Conservation (phyloP, 768 basidiomycete species). For the Auricularia sp. region DNA sequence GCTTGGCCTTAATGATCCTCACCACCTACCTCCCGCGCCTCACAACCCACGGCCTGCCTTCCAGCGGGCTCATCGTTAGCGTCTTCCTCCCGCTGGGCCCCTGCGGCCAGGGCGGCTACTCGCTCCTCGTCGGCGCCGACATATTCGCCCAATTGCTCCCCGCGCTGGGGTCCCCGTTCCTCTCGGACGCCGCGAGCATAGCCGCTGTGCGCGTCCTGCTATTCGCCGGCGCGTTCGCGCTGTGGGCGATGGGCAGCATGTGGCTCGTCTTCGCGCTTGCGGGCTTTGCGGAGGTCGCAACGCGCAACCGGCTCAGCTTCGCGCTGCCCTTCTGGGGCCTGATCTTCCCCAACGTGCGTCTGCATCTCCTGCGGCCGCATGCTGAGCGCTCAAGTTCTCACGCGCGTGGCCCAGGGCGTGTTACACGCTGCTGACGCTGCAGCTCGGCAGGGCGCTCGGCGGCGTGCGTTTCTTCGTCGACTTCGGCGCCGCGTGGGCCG, state of each 20-base stretch:
- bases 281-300: slow-evolving; percentile 33
- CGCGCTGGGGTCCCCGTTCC: slow-evolving; percentile 1
- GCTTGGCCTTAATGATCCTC: slow-evolving; percentile 55
- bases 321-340: slow-evolving; percentile 54
- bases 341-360: slow-evolving; percentile 58
- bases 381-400: not conserved
- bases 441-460: slow-evolving; percentile 38
- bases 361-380: not conserved
- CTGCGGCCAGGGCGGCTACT: slow-evolving; percentile 54
- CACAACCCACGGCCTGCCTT: slow-evolving; percentile 44
- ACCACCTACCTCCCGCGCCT: slow-evolving; percentile 53
- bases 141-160: slow-evolving; percentile 32
- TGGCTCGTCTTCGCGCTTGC: slow-evolving; percentile 50
- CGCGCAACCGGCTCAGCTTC: slow-evolving; percentile 37
- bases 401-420: slow-evolving; percentile 24
- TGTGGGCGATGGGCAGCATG: slow-evolving; percentile 57
- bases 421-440: slow-evolving; percentile 52
- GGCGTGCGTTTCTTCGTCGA: slow-evolving; percentile 41
- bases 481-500: slow-evolving; percentile 41
- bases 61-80: slow-evolving; percentile 38
- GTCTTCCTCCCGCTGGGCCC: slow-evolving; percentile 70
- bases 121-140: slow-evolving; percentile 45
- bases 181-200: slow-evolving; percentile 20
- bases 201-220: slow-evolving; percentile 35
- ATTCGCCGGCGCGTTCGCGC: slow-evolving; percentile 28